phyloP scores from a whole-genome alignment of 768 basidiomycete species.

The Pleurotus salmoneostramineus region DNA sequence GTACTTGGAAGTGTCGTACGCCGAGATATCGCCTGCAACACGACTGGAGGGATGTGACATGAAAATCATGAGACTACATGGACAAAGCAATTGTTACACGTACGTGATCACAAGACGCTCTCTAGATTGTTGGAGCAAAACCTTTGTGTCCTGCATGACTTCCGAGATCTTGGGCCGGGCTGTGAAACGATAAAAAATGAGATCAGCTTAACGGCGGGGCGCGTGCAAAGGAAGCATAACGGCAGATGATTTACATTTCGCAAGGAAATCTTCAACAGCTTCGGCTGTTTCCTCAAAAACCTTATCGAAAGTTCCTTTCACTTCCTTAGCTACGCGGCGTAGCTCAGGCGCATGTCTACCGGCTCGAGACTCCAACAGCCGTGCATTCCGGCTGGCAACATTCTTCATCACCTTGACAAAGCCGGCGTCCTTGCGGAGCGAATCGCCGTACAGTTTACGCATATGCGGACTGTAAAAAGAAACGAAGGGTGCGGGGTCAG shows the following conservation, averaged over 20 bases:
- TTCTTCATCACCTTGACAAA: slow-evolving; percentile 98
- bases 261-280: slow-evolving; percentile 89
- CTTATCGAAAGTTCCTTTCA: slow-evolving; percentile 92
- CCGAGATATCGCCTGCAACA: slow-evolving; percentile 76
- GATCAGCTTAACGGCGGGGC: background rate
- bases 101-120: slow-evolving; percentile 92
- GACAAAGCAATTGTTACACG: slow-evolving; percentile 21
- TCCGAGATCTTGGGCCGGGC: slow-evolving; percentile 87
- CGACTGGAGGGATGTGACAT: slow-evolving; percentile 44
- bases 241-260: slow-evolving; percentile 62
- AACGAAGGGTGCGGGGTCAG: background rate
- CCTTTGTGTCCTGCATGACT: slow-evolving; percentile 90
- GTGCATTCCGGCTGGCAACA: slow-evolving; percentile 81
- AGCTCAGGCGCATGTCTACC: slow-evolving; percentile 83
- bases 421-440: slow-evolving; percentile 92
- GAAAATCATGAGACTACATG: background rate
- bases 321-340: slow-evolving; percentile 75
- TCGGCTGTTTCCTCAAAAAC: slow-evolving; percentile 94
- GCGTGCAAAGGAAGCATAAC: background rate
- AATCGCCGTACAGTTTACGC: slow-evolving; percentile 92
- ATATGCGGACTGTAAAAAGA: slow-evolving; percentile 80
- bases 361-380: slow-evolving; percentile 69
- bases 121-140: slow-evolving; percentile 84
- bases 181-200: slow-evolving; percentile 21
- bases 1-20: slow-evolving; percentile 81